Conservation (phyloP, 306 rosid genomes). For the Carpinus fangiana region DNA sequence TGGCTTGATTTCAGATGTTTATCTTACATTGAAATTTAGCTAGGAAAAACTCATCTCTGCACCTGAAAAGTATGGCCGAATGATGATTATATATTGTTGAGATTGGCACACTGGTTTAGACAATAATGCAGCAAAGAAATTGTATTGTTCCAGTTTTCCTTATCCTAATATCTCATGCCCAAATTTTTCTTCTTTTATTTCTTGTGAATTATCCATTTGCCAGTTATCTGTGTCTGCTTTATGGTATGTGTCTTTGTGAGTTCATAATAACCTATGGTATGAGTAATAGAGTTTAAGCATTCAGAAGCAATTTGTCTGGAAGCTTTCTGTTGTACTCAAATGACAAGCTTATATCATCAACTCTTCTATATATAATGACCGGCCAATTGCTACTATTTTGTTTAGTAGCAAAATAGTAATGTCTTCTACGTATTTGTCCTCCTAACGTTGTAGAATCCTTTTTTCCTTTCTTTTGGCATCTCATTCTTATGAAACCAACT, state of each 20-base stretch:
- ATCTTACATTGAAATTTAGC: neutral
- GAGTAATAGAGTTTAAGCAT: neutral
- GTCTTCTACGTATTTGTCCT: neutral
- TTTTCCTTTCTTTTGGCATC: neutral
- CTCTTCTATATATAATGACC: neutral
- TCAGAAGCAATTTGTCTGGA: neutral
- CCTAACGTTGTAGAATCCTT: neutral
- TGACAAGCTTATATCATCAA: neutral
- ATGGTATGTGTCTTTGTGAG: neutral
- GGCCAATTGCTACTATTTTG: neutral
- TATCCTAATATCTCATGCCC: neutral
- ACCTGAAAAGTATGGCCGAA: neutral
- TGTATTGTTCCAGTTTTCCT: neutral
- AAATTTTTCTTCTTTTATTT: neutral
- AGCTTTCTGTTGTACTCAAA: neutral
- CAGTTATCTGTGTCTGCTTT: neutral
- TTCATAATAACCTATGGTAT: neutral
- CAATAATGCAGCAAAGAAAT: neutral
- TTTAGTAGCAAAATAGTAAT: neutral
- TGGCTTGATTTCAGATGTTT: slow-evolving; percentile 13
- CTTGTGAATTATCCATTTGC: neutral
- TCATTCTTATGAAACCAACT: slow-evolving; percentile 33
- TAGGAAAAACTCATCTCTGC: neutral
- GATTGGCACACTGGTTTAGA: neutral
- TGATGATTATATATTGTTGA: neutral